These are phyloP conservation scores for Malania oleifera DNA, from an alignment of 164 flowering plant species.

Conservation along the genomic window DNA sequence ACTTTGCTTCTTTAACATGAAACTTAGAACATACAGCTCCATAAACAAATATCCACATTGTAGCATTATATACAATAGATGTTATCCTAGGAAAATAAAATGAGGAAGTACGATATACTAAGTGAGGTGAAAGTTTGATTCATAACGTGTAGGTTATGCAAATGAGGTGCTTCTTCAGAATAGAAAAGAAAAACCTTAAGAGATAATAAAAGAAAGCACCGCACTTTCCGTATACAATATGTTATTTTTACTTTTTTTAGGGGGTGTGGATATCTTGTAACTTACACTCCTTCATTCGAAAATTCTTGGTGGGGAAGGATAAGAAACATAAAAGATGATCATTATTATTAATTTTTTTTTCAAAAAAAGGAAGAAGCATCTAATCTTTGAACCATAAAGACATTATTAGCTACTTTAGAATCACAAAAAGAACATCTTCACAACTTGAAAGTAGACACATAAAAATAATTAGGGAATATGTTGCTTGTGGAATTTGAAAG, in stretches of 20 bases:
- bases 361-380: conserved; percentile 11
- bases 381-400: conserved; percentile 14
- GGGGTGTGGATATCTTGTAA: not conserved
- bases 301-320: not conserved
- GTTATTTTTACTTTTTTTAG: no score
- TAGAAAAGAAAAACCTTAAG: not conserved
- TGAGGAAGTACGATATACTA: no score
- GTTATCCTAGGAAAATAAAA: no score
- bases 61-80: no score
- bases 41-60: no score
- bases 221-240: not conserved
- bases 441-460: no score
- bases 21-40: no score
- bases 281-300: conserved; percentile 10
- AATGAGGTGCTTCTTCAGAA: not conserved
- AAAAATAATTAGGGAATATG: no score
- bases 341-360: no score
- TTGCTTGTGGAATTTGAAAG: no score
- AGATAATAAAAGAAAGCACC: not conserved
- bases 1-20: no score
- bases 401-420: conserved; percentile 10
- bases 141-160: not conserved
- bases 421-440: conserved; percentile 14
- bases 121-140: not conserved
- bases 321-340: not conserved